Evolutionary conservation across 1,284 basidiomycete genomes (phyloP).

Genomic region (Xerocomus subilludens): DNA sequence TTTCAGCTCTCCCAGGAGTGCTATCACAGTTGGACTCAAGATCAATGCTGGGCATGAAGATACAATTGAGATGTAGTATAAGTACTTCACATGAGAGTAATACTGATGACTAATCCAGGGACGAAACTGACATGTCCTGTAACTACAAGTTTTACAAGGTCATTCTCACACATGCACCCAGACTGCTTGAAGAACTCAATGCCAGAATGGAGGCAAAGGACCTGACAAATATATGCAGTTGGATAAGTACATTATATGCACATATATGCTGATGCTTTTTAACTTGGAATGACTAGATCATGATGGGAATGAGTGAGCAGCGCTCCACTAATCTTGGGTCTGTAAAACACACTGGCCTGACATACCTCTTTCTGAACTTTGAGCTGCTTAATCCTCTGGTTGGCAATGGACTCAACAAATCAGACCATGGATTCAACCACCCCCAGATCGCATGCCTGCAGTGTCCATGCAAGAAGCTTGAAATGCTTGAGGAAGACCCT

Average conservation of each 20-base stretch:
- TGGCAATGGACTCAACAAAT: conserved; percentile 6
- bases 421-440: conserved; percentile 13
- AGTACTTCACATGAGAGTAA: too few species aligned
- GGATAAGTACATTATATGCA: conserved; percentile 11
- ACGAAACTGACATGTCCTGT: too few species aligned
- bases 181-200: neutral
- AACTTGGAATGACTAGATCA: neutral
- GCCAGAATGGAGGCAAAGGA: neutral
- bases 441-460: conserved; percentile 1
- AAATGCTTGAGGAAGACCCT: conserved; percentile 18
- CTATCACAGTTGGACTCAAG: neutral
- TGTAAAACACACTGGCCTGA: neutral
- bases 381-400: neutral
- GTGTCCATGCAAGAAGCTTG: conserved; percentile 9
- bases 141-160: neutral
- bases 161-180: neutral
- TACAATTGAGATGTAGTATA: neutral
- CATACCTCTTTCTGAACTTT: neutral
- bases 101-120: neutral
- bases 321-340: neutral
- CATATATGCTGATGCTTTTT: neutral
- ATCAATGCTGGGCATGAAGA: neutral
- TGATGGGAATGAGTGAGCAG: conserved; percentile 2
- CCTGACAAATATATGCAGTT: neutral
- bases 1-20: neutral